These are phyloP conservation scores for Trichosanthes cucumerina DNA, from an alignment of 306 rosid genomes.

Conservation along the genomic window DNA sequence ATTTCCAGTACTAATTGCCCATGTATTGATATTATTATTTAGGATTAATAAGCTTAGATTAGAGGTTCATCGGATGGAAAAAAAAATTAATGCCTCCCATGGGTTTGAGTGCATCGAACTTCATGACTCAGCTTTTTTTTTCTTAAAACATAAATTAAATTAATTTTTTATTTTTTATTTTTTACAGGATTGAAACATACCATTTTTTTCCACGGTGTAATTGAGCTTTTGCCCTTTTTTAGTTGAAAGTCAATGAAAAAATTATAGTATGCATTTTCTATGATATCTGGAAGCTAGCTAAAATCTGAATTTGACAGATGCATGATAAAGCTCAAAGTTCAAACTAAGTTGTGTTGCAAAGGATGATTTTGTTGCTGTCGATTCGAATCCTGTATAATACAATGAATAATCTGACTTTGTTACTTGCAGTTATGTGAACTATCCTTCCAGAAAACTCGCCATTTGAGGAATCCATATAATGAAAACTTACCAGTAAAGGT, in stretches of 20 bases:
- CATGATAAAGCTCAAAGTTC: background rate
- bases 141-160: background rate
- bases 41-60: background rate
- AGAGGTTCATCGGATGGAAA: background rate
- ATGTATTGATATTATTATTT: background rate
- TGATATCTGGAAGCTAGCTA: background rate
- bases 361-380: background rate
- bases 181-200: background rate
- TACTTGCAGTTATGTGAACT: slow-evolving; percentile 86
- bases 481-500: slow-evolving; percentile 99
- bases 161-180: no score
- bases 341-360: background rate
- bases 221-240: background rate
- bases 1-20: background rate
- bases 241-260: background rate
- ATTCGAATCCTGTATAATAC: background rate
- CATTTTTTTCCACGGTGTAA: background rate
- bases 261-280: background rate
- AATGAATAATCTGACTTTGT: slow-evolving; percentile 25
- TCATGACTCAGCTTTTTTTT: background rate
- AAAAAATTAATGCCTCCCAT: background rate
- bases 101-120: background rate
- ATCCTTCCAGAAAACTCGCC: slow-evolving; percentile 96
- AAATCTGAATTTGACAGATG: background rate
- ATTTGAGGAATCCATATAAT: slow-evolving; percentile 92